Conservation (phyloP, 495 filamentous ascomycete genomes). For the Viridothelium virens region DNA sequence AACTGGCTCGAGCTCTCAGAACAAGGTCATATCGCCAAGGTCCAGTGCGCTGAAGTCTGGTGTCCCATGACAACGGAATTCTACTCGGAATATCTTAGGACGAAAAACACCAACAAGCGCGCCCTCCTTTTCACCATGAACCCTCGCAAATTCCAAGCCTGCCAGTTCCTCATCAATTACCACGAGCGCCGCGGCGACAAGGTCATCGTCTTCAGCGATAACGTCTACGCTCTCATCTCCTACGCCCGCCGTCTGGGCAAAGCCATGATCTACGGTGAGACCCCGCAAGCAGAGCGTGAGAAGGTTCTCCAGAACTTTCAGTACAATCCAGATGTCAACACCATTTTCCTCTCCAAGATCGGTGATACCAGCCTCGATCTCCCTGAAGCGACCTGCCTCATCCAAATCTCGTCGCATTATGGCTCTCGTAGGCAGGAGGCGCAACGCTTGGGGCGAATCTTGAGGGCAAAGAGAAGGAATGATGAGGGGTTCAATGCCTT, state of each 20-base stretch:
- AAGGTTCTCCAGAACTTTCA: conserved; percentile 94
- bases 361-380: conserved; percentile 96
- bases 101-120: conserved; percentile 57
- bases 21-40: conserved; percentile 92
- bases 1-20: conserved; percentile 99
- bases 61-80: conserved; percentile 99
- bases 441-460: conserved; percentile 87
- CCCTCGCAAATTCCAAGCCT: conserved; percentile 91
- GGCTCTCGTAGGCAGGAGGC: conserved; percentile 96
- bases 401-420: conserved; percentile 97
- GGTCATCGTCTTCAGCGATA: conserved; percentile 97
- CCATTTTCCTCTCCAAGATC: conserved; percentile 95
- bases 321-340: conserved; percentile 86
- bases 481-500: conserved; percentile 99
- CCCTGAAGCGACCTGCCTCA: conserved; percentile 93
- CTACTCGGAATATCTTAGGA: conserved; percentile 83
- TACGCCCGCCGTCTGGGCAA: conserved; percentile 83
- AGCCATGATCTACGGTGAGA: conserved; percentile 89
- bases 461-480: conserved; percentile 90
- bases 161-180: conserved; percentile 94
- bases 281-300: conserved; percentile 76
- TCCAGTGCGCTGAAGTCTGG: conserved; percentile 98
- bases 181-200: conserved; percentile 96
- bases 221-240: conserved; percentile 83
- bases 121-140: conserved; percentile 93